These are phyloP conservation scores for Camellia lanceoleosa DNA, from an alignment of 148 eudicot species.

Conservation along the genomic window DNA sequence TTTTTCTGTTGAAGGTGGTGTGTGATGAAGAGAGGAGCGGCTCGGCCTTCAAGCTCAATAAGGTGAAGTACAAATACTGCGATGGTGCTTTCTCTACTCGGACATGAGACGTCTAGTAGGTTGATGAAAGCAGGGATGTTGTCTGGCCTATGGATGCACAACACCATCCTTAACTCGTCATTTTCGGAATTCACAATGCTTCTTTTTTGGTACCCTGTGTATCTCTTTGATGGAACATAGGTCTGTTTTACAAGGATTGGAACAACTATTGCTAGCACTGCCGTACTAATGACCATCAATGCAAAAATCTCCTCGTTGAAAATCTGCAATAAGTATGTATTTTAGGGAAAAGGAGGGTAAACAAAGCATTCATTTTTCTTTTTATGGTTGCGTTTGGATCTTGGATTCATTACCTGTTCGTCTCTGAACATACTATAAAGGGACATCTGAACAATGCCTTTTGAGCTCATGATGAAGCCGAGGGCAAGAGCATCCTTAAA, in stretches of 20 bases:
- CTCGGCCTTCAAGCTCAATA: slow-evolving; percentile 31
- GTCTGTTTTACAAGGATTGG: slow-evolving; percentile 24
- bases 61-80: slow-evolving; percentile 33
- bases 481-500: slow-evolving; percentile 32
- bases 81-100: slow-evolving; percentile 25
- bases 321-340: too few species aligned
- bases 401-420: slow-evolving; percentile 14
- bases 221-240: slow-evolving; percentile 36
- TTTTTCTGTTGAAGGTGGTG: slow-evolving; percentile 32
- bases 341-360: too few species aligned
- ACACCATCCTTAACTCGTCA: slow-evolving; percentile 21
- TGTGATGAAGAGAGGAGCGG: slow-evolving; percentile 34
- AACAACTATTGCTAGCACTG: slow-evolving; percentile 10
- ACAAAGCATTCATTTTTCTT: too few species aligned
- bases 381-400: too few species aligned
- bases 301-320: neutral
- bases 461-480: slow-evolving; percentile 28
- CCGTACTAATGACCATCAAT: slow-evolving; percentile 13
- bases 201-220: slow-evolving; percentile 35
- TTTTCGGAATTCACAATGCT: slow-evolving; percentile 30
- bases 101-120: slow-evolving; percentile 21
- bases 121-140: slow-evolving; percentile 30
- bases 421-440: slow-evolving; percentile 25
- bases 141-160: slow-evolving; percentile 34
- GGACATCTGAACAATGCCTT: slow-evolving; percentile 32